A percentile compares a stretch with the other conserved stretches of the same genome.
Conservation (phyloP, 495 filamentous ascomycete genomes). For the Podospora comata region DNA sequence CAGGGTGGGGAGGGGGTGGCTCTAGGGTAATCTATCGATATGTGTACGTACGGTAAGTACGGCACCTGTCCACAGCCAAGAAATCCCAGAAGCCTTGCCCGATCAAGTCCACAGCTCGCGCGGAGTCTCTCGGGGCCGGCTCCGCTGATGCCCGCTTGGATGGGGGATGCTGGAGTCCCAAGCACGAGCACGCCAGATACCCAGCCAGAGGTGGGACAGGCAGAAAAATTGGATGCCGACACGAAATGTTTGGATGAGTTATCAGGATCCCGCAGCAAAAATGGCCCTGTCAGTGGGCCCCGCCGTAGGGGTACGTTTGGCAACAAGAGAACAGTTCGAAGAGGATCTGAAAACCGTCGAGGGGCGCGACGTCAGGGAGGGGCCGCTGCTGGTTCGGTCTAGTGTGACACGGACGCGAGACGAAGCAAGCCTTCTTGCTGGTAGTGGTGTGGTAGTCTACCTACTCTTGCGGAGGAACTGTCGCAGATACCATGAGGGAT, state of each 20-base stretch:
- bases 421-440: constrained; percentile 9
- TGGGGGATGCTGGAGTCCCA: not conserved
- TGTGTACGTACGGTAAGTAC: not conserved
- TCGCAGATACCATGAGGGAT: not conserved
- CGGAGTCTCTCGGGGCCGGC: constrained; percentile 8
- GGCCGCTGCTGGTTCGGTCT: not conserved
- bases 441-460: not conserved
- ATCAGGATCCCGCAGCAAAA: constrained; percentile 20
- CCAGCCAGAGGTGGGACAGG: constrained; percentile 5
- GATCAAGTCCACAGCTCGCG: constrained; percentile 25
- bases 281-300: constrained; percentile 6
- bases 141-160: constrained; percentile 12
- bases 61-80: not conserved
- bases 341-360: not conserved
- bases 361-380: not conserved
- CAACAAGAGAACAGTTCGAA: not conserved
- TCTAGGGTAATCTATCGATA: constrained; percentile 13
- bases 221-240: constrained; percentile 9
- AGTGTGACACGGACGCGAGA: constrained; percentile 8
- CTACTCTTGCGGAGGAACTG: not conserved
- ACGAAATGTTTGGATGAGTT: constrained; percentile 12
- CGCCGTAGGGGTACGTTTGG: not conserved
- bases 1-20: constrained; percentile 11
- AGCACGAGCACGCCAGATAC: constrained; percentile 3
- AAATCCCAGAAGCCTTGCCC: constrained; percentile 18